These are phyloP conservation scores for Neurospora sp. DNA, from an alignment of 495 filamentous ascomycete genomes.

Conservation along the genomic window DNA sequence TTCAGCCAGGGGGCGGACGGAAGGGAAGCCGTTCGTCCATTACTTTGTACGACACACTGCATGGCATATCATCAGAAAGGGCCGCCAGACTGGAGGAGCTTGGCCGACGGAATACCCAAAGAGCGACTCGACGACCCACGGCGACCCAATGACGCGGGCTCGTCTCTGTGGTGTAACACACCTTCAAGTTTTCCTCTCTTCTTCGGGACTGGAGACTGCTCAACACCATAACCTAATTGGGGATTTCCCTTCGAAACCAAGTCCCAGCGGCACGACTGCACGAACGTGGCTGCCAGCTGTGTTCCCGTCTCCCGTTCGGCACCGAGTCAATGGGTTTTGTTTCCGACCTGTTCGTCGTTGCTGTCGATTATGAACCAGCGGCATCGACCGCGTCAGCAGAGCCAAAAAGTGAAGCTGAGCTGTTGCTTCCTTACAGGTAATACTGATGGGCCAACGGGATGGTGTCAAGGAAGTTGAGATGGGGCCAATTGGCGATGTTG, in stretches of 20 bases:
- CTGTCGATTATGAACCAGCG: background rate
- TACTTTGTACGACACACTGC: background rate
- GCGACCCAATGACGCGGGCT: background rate
- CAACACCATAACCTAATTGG: background rate
- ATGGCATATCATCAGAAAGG: background rate
- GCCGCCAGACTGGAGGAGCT: background rate
- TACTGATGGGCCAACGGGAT: background rate
- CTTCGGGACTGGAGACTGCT: background rate
- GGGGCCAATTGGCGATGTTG: background rate
- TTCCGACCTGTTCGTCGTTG: background rate
- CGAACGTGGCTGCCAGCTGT: background rate
- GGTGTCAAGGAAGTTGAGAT: background rate
- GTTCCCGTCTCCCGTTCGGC: background rate
- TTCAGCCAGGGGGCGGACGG: background rate
- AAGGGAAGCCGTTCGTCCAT: background rate
- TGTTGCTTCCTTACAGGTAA: background rate
- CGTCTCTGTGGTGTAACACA: background rate
- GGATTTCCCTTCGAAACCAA: background rate
- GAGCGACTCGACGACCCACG: background rate
- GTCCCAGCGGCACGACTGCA: background rate
- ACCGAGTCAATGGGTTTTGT: background rate
- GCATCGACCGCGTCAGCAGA: background rate
- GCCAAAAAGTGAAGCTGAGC: background rate
- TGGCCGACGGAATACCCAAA: background rate
- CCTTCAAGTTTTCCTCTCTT: background rate